A percentile compares a stretch with the other conserved stretches of the same genome.
Conservation (phyloP, 257 asterid genomes). For the Nicotiana obtusifolia region DNA sequence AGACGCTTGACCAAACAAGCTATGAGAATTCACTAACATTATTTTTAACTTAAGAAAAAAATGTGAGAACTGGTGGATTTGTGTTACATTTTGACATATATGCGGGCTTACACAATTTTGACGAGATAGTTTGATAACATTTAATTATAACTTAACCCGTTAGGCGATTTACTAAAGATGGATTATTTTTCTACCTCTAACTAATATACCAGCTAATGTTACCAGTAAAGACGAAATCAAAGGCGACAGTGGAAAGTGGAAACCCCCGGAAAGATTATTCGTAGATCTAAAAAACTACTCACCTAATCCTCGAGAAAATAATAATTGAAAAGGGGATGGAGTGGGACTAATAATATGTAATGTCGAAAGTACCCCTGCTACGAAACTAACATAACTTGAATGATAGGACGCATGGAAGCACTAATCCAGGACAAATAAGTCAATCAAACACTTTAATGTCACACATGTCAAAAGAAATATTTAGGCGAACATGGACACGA, state of each 20-base stretch:
- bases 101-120: too few species aligned
- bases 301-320: not conserved
- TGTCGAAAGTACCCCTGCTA: slow-evolving; percentile 1
- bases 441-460: not conserved
- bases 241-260: not conserved
- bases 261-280: not conserved
- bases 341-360: not conserved
- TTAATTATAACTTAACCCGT: too few species aligned
- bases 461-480: not conserved
- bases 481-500: too few species aligned
- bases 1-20: too few species aligned
- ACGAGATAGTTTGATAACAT: too few species aligned
- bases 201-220: not conserved
- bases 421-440: not conserved
- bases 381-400: not conserved
- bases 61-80: too few species aligned
- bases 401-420: not conserved
- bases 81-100: too few species aligned
- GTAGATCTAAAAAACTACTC: not conserved
- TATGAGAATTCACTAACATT: too few species aligned
- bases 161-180: too few species aligned
- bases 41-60: too few species aligned
- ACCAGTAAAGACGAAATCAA: not conserved
- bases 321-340: not conserved
- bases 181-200: too few species aligned